Evolutionary conservation across 176 grass and related monocot species (phyloP).

Genomic region (Triticum dicoccoides): DNA sequence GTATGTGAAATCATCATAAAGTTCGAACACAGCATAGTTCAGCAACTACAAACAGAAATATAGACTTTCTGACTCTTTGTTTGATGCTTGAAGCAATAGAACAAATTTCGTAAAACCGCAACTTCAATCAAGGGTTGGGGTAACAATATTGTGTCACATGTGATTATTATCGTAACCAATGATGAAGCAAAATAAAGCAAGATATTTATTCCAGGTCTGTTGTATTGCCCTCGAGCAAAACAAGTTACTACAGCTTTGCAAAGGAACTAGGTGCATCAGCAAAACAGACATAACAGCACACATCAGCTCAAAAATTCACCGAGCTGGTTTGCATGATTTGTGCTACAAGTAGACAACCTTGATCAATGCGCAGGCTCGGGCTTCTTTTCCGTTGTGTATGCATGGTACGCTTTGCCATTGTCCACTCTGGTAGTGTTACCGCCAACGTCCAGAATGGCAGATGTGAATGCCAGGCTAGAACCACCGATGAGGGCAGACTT

Average conservation of each 20-base stretch:
- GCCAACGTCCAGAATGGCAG: constrained; percentile 65
- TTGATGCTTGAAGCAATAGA: background rate
- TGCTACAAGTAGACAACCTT: constrained; percentile 19
- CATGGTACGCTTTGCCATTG: constrained; percentile 72
- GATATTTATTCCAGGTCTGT: constrained; percentile 30
- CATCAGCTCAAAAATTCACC: constrained; percentile 36
- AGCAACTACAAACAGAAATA: background rate
- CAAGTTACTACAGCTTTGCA: constrained; percentile 27
- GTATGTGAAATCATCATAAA: background rate
- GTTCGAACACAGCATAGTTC: background rate
- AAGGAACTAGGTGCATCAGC: constrained; percentile 29
- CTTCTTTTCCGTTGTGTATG: constrained; percentile 73
- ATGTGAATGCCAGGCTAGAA: constrained; percentile 75
- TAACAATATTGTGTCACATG: background rate
- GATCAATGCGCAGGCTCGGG: constrained; percentile 54
- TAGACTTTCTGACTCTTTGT: background rate
- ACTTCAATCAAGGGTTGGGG: background rate
- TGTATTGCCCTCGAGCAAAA: constrained; percentile 16
- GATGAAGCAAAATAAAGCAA: constrained; percentile 28
- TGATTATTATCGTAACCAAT: constrained; percentile 11
- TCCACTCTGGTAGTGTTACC: constrained; percentile 79
- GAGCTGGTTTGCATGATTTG: constrained; percentile 32
- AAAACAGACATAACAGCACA: constrained; percentile 31
- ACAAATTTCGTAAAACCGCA: background rate
- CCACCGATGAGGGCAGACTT: constrained; percentile 61